Conservation (phyloP, 345 rosid species). For the Salix caprea region DNA sequence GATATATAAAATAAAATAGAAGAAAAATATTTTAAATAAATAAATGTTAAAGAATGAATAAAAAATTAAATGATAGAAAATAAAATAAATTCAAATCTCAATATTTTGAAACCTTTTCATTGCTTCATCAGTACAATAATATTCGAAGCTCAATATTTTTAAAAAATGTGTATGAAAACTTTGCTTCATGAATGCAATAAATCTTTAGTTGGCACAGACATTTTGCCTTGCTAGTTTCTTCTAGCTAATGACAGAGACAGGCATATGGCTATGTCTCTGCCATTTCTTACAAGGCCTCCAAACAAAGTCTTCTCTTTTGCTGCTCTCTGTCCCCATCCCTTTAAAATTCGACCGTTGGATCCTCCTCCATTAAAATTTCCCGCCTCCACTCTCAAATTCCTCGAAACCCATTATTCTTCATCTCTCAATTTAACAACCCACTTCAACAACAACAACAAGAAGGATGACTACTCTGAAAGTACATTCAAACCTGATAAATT, state of each 20-base stretch:
- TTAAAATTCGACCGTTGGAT: not conserved
- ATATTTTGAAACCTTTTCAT: no score
- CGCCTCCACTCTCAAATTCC: slow-evolving; percentile 4
- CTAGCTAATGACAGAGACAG: not conserved
- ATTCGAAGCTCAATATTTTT: no score
- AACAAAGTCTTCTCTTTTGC: not conserved
- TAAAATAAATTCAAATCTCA: no score
- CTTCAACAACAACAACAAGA: not conserved
- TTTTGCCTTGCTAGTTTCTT: not conserved
- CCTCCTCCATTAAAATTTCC: slow-evolving; percentile 1
- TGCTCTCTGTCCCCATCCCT: not conserved
- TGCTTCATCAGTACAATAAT: no score
- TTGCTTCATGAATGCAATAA: no score
- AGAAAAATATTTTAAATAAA: no score
- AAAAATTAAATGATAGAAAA: no score
- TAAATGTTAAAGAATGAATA: no score
- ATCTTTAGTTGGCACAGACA: not conserved
- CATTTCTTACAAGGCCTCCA: not conserved
- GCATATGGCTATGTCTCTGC: not conserved
- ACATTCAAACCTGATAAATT: slow-evolving; percentile 28
- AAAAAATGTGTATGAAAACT: no score
- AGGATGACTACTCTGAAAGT: not conserved
- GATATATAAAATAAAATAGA: no score
- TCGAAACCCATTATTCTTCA: slow-evolving; percentile 9
- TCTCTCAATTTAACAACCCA: not conserved